phyloP scores from a whole-genome alignment of 352 stramenopile genomes.

The Phytophthora boehmeriae region DNA sequence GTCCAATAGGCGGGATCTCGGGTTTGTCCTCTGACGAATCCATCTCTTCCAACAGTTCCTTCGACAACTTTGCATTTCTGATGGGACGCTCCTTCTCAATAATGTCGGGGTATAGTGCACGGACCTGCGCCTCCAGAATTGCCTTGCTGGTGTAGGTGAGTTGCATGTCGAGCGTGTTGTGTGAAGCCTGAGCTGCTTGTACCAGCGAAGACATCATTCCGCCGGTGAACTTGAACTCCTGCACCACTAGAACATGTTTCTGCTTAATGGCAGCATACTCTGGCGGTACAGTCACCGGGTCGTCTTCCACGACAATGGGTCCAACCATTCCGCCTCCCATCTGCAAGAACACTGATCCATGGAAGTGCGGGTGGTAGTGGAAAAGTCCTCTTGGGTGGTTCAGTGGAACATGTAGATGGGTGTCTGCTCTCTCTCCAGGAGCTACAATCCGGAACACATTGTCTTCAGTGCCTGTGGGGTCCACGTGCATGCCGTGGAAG shows the following conservation, averaged over 20 bases:
- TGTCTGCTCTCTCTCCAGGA: conserved; percentile 58
- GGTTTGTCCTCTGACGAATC: conserved; percentile 24
- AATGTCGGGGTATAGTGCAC: conserved; percentile 47
- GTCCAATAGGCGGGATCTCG: conserved; percentile 40
- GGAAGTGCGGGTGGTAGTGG: conserved; percentile 88
- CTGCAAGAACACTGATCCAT: conserved; percentile 76
- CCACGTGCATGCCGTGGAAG: conserved; percentile 85
- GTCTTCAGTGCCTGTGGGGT: conserved; percentile 76
- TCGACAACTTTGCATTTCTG: conserved; percentile 30
- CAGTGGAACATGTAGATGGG: conserved; percentile 54
- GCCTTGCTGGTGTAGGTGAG: conserved; percentile 54
- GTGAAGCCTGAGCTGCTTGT: conserved; percentile 52
- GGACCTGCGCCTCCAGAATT: conserved; percentile 42
- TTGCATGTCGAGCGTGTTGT: conserved; percentile 52
- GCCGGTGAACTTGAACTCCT: conserved; percentile 72
- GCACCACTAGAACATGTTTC: conserved; percentile 54
- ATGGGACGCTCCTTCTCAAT: conserved; percentile 37
- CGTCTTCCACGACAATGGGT: conserved; percentile 68
- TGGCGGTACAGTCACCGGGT: conserved; percentile 39
- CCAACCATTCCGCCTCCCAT: conserved; percentile 79
- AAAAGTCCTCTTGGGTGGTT: conserved; percentile 78
- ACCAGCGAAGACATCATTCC: conserved; percentile 54
- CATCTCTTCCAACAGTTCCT: conserved; percentile 35
- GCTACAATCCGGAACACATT: conserved; percentile 71
- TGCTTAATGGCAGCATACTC: conserved; percentile 54